Evolutionary conservation across 2,329 filamentous ascomycete species (phyloP), one percentile per base, ranked within the genome.

Genomic region (Verticillium nonalfalfae): DNA sequence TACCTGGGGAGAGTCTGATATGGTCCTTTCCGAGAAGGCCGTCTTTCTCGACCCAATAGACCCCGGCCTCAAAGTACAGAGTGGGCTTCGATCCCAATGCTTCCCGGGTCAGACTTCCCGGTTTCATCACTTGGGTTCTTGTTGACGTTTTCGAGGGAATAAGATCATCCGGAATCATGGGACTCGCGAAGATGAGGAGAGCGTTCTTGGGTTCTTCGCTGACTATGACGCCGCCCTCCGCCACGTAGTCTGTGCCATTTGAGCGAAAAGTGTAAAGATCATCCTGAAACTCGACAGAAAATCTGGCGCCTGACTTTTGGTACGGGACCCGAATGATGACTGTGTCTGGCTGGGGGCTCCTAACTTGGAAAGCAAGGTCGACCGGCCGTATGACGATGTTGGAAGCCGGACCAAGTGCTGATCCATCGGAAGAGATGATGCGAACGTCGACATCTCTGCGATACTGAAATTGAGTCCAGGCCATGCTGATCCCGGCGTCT

Each of bases 401-500:
- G n/a, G 59, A 61, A 13, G 65, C 60, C 7, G 62, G 61, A 36
- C 64, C 63, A 9, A 66, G 57, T 11, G 62, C 39, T 21, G 62
- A 62, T 10, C 63, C 65, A 15, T 64, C 62, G 4, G 63, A 60
- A 9, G 65, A 60, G 9, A 60, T 60, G 31, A 74, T 65, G 50
- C 68, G 67, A 9, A 73, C 64, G 35, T 66, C 62, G n/a, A 66
- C 62, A 45, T 73, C 69, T 11, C 59, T 38, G 54, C 45, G 55
- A 35, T 68, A 63, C 33, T 71, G 64, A 59, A 71, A 75, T 61
- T 74, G 71, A n/a, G 72, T 69, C 72, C 73, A 75, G 6, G 69
- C 71, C 73, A 75, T 74, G 55, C 66, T 69, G n/a, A 71, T 66
- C 52, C 69, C 68, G 52, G 70, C 66, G 35, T 67, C 68, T 13